Conservation (phyloP, 2,329 filamentous ascomycete species). For the Fusarium sororula region DNA sequence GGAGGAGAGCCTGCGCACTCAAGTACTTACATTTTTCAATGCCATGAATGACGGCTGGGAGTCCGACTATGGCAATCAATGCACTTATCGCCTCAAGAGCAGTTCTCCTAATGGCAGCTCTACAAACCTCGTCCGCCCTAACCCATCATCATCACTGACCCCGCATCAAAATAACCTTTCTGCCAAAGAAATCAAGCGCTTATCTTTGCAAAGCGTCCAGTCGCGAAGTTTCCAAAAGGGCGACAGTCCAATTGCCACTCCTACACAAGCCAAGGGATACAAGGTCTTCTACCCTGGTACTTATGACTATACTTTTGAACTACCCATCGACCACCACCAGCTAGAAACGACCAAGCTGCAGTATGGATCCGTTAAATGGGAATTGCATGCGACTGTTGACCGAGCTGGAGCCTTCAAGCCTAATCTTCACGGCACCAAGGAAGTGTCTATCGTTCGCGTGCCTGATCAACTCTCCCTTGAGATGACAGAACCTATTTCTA, state of each 20-base stretch:
- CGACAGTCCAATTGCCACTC: slow-evolving; percentile 72
- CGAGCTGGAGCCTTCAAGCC: slow-evolving; percentile 89
- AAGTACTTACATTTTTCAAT: slow-evolving; percentile 94
- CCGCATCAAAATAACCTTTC: slow-evolving; percentile 43
- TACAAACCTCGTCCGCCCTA: slow-evolving; percentile 43
- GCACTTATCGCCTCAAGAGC: slow-evolving; percentile 61
- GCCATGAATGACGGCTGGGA: slow-evolving; percentile 70
- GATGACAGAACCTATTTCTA: slow-evolving; percentile 91
- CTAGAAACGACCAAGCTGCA: slow-evolving; percentile 90
- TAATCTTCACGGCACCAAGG: slow-evolving; percentile 83
- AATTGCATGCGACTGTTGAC: slow-evolving; percentile 85
- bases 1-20: slow-evolving; percentile 85
- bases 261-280: slow-evolving; percentile 74
- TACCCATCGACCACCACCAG: slow-evolving; percentile 87
- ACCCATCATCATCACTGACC: slow-evolving; percentile 30
- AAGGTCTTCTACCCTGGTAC: slow-evolving; percentile 81
- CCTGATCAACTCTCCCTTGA: slow-evolving; percentile 89
- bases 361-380: slow-evolving; percentile 87
- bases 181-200: slow-evolving; percentile 67
- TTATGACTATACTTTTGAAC: slow-evolving; percentile 79
- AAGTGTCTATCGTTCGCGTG: slow-evolving; percentile 84
- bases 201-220: slow-evolving; percentile 83
- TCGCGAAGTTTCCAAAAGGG: slow-evolving; percentile 87
- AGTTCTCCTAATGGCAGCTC: slow-evolving; percentile 48
- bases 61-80: slow-evolving; percentile 70